These are phyloP conservation scores for Pythium volutum DNA, from an alignment of 352 stramenopile species.

Conservation along the genomic window DNA sequence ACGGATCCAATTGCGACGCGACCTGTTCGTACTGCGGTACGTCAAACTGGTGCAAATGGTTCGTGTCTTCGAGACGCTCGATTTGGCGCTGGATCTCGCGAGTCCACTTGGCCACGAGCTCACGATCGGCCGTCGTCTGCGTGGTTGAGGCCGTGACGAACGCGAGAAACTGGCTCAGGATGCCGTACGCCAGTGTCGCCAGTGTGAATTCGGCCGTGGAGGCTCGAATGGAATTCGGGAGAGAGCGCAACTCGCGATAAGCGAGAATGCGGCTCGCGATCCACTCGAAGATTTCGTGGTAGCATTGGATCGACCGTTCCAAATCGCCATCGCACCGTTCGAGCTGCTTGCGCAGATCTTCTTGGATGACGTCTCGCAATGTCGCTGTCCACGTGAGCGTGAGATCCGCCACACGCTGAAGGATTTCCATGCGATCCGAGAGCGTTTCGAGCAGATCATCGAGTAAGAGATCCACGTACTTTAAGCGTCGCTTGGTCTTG, in stretches of 20 bases:
- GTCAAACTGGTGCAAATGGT: conserved; percentile 23
- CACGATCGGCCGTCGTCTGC: neutral
- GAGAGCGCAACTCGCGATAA: conserved; percentile 17
- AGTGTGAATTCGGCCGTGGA: conserved; percentile 44
- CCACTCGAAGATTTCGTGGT: conserved; percentile 42
- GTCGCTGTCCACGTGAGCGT: conserved; percentile 8
- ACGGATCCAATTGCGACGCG: conserved; percentile 26
- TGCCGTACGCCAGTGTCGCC: conserved; percentile 43
- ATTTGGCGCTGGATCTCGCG: conserved; percentile 1
- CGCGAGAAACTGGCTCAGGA: conserved; percentile 24
- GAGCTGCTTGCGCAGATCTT: conserved; percentile 8
- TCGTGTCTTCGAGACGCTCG: conserved; percentile 13
- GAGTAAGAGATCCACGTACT: conserved; percentile 14
- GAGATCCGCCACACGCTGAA: conserved; percentile 7
- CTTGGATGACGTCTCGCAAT: conserved; percentile 20
- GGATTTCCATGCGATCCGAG: conserved; percentile 4
- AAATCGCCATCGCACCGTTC: conserved; percentile 17
- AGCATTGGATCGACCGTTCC: conserved; percentile 29
- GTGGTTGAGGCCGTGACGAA: neutral
- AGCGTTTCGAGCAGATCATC: conserved; percentile 19
- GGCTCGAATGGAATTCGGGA: conserved; percentile 11
- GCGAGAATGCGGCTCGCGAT: conserved; percentile 36
- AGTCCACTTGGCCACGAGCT: neutral
- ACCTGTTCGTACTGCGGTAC: conserved; percentile 8
- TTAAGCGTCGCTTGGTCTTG: conserved; percentile 4